Conservation (phyloP, 495 filamentous ascomycete genomes). For the Chaetomidium leptoderma region DNA sequence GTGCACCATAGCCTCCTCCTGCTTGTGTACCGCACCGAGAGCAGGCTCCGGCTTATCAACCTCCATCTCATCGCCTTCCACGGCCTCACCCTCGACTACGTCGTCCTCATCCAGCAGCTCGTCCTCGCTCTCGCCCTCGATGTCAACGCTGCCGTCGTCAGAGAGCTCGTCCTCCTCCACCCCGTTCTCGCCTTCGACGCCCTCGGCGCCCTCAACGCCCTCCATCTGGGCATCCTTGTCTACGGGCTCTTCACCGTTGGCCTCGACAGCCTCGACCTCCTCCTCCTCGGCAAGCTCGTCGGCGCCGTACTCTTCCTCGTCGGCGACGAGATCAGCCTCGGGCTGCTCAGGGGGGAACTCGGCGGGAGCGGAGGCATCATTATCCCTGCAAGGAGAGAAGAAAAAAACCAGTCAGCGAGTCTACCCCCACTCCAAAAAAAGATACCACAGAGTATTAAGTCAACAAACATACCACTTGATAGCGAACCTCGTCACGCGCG, state of each 20-base stretch:
- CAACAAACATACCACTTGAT: constrained; percentile 80
- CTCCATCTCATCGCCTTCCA: constrained; percentile 78
- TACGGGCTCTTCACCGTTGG: constrained; percentile 40
- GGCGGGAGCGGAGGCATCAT: constrained; percentile 88
- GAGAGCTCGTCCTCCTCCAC: constrained; percentile 70
- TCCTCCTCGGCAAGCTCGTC: constrained; percentile 73
- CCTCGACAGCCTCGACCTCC: constrained; percentile 49
- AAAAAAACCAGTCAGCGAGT: not conserved
- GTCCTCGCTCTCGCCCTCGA: constrained; percentile 83
- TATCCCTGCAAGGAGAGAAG: constrained; percentile 69
- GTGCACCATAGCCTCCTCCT: constrained; percentile 19
- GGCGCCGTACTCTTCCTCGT: constrained; percentile 85
- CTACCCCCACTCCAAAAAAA: not conserved
- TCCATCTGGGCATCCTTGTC: constrained; percentile 82
- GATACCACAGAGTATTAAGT: constrained; percentile 17
- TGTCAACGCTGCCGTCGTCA: constrained; percentile 88
- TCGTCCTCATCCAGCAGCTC: constrained; percentile 84
- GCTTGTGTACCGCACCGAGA: constrained; percentile 10
- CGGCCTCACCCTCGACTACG: constrained; percentile 59
- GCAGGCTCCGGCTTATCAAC: constrained; percentile 49
- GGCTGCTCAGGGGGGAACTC: constrained; percentile 97
- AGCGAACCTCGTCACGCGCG: constrained; percentile 92
- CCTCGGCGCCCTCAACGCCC: constrained; percentile 56
- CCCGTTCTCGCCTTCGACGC: constrained; percentile 38
- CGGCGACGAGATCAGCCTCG: constrained; percentile 79